Percentiles rank a stretch among this genome's conserved stretches.
phyloP scores from a whole-genome alignment of 2,329 filamentous ascomycete species.

The Cytospora piceae region DNA sequence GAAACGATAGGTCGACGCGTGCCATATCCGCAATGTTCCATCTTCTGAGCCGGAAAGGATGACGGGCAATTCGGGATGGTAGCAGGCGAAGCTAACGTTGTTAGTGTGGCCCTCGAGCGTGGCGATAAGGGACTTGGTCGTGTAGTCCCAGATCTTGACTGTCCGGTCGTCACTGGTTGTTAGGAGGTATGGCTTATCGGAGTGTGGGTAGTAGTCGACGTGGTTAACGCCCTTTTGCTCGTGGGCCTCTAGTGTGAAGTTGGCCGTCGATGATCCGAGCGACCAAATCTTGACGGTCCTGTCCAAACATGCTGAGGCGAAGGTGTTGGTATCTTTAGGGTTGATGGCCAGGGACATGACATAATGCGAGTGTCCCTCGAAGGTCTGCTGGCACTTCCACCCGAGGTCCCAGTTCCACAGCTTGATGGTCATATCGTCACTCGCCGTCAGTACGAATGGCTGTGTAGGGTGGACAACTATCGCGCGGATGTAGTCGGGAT shows the following conservation, averaged over 20 bases:
- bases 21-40: constrained; percentile 97
- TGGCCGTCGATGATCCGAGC: constrained; percentile 87
- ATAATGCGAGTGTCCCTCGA: constrained; percentile 95
- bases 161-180: constrained; percentile 67
- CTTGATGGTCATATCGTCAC: constrained; percentile 98
- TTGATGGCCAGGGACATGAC: constrained; percentile 96
- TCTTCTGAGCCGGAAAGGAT: constrained; percentile 99
- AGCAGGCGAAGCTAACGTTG: constrained; percentile 97
- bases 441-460: constrained; percentile 93
- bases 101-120: constrained; percentile 96
- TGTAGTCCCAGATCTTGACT: constrained; percentile 99
- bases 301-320: constrained; percentile 93
- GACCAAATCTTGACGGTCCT: constrained; percentile 98
- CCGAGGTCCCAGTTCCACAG: constrained; percentile 98
- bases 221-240: constrained; percentile 98
- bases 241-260: constrained; percentile 95
- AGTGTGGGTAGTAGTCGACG: constrained; percentile 84
- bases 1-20: constrained; percentile 94
- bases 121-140: constrained; percentile 94
- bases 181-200: constrained; percentile 82
- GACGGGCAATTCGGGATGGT: constrained; percentile 93
- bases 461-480: constrained; percentile 95
- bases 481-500: constrained; percentile 97
- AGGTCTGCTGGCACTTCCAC: constrained; percentile 78
- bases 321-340: constrained; percentile 91